phyloP scores from a whole-genome alignment of 2,329 filamentous ascomycete genomes.

The Fusarium protoensiforme region DNA sequence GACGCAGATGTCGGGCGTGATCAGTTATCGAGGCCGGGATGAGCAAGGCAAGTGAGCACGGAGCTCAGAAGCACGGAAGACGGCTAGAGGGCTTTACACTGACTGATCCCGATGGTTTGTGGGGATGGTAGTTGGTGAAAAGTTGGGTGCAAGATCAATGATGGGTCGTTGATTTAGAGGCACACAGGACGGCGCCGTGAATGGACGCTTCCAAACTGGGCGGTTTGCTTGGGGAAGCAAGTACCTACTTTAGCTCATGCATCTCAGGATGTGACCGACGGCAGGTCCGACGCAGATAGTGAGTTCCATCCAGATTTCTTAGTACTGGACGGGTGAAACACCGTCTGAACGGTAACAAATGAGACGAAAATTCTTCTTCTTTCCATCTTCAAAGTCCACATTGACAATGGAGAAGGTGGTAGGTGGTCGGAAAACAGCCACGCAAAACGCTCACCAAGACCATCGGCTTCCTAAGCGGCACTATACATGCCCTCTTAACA shows the following conservation, averaged over 20 bases:
- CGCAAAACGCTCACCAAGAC: slow-evolving; percentile 8
- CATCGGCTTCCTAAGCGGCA: slow-evolving; percentile 1
- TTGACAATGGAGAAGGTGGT: background rate
- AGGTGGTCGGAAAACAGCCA: slow-evolving; percentile 7
- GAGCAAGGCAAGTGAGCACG: background rate
- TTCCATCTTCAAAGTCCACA: background rate
- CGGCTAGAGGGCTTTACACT: background rate
- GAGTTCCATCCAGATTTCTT: background rate
- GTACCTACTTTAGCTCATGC: slow-evolving; percentile 18
- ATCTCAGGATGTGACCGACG: slow-evolving; percentile 17
- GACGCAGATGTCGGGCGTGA: slow-evolving; percentile 5
- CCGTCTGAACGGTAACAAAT: background rate
- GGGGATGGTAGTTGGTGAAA: background rate
- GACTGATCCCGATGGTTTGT: background rate
- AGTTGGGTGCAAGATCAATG: background rate
- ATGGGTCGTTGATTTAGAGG: slow-evolving; percentile 1
- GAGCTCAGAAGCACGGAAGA: background rate
- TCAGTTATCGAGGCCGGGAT: background rate
- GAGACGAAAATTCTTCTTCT: background rate
- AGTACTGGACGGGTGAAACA: background rate
- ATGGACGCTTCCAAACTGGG: background rate
- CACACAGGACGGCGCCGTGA: background rate
- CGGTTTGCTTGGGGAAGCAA: slow-evolving; percentile 19
- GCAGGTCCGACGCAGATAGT: slow-evolving; percentile 25
- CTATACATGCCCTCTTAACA: slow-evolving; percentile 2